phyloP scores from a whole-genome alignment of 176 grass and related monocot genomes.

The Areca catechu region DNA sequence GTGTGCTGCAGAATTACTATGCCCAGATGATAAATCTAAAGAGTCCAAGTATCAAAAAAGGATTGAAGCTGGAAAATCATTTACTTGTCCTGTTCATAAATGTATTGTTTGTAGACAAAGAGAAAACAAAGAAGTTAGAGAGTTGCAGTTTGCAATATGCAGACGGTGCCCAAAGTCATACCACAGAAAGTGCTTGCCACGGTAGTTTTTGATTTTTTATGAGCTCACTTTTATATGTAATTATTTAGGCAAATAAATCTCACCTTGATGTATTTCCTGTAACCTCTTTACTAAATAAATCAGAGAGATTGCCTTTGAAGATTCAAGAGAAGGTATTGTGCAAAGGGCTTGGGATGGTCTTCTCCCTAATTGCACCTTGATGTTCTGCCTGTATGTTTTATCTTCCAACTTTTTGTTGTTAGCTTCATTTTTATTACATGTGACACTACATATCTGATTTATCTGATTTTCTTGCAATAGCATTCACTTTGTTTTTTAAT shows the following conservation, averaged over 20 bases:
- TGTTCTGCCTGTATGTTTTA: slow-evolving; percentile 64
- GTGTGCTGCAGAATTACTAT: slow-evolving; percentile 57
- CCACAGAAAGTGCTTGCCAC: slow-evolving; percentile 86
- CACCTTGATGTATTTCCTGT: too few species aligned
- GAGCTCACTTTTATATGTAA: too few species aligned
- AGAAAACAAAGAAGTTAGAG: slow-evolving; percentile 49
- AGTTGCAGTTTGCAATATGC: slow-evolving; percentile 78
- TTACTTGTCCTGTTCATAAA: slow-evolving; percentile 78
- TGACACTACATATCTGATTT: too few species aligned
- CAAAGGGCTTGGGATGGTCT: slow-evolving; percentile 64
- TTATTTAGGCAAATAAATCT: too few species aligned
- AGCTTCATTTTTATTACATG: slow-evolving; percentile 1
- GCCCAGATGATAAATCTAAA: slow-evolving; percentile 35
- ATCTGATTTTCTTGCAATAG: neutral
- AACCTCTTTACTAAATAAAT: neutral
- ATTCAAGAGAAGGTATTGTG: slow-evolving; percentile 31
- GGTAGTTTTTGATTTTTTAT: slow-evolving; percentile 16
- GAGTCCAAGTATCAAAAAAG: slow-evolving; percentile 44
- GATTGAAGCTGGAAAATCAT: slow-evolving; percentile 47
- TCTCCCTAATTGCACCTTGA: slow-evolving; percentile 44
- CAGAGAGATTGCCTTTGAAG: slow-evolving; percentile 49
- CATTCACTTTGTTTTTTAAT: slow-evolving; percentile 8
- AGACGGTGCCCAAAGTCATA: slow-evolving; percentile 85
- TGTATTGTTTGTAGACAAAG: slow-evolving; percentile 59
- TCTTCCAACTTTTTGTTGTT: neutral